Conservation (phyloP, 768 basidiomycete genomes). For the Leccinum truebloodii region DNA sequence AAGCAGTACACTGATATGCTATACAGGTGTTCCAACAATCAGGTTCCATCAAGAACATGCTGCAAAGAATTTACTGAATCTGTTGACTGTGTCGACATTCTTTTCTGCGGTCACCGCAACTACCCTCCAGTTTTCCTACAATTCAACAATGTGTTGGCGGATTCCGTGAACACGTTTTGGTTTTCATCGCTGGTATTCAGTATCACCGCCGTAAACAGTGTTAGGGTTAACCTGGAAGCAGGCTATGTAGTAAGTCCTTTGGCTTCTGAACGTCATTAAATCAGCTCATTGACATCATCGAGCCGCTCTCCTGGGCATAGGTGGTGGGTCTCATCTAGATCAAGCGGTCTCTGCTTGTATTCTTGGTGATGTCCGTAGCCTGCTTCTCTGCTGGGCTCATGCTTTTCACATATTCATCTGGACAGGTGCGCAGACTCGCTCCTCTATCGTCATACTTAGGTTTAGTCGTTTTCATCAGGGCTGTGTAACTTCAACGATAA, state of each 20-base stretch:
- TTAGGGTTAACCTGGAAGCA: conserved; percentile 57
- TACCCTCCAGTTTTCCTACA: conserved; percentile 49
- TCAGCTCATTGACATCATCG: conserved; percentile 21
- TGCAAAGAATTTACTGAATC: conserved; percentile 48
- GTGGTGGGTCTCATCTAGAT: conserved; percentile 79
- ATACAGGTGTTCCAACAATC: conserved; percentile 53
- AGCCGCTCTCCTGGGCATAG: conserved; percentile 56
- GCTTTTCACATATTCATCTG: conserved; percentile 74
- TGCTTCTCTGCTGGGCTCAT: conserved; percentile 80
- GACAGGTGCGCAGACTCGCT: conserved; percentile 48
- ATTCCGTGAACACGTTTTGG: conserved; percentile 54
- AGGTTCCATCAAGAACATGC: conserved; percentile 55
- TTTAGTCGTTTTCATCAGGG: conserved; percentile 42
- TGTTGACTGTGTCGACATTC: conserved; percentile 56
- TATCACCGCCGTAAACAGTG: conserved; percentile 54
- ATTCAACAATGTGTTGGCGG: conserved; percentile 34
- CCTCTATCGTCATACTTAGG: conserved; percentile 23
- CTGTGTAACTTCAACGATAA: conserved; percentile 62
- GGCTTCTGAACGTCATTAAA: conserved; percentile 10
- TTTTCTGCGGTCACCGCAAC: conserved; percentile 56
- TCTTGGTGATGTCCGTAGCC: conserved; percentile 80
- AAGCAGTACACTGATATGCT: conserved; percentile 31
- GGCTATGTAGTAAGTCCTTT: conserved; percentile 51
- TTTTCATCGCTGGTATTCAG: conserved; percentile 57
- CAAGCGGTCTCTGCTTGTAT: conserved; percentile 79